Evolutionary conservation across 805 yeast genomes (phyloP), one percentile per base, ranked within the genome.

Genomic region (Monosporozyma aerobia): DNA sequence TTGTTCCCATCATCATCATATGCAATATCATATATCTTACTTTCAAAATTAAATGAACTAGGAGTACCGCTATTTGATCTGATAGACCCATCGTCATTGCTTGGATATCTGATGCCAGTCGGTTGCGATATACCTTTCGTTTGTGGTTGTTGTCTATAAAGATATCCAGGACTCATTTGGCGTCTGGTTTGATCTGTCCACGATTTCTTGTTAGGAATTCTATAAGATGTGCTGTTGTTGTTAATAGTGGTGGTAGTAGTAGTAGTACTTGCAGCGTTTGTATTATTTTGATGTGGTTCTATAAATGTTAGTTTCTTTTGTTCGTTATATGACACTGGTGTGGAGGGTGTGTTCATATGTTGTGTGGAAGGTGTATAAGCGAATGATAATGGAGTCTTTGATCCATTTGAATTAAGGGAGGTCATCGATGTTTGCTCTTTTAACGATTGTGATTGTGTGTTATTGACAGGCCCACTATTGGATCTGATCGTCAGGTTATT

Each of bases 21-120:
- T 14, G 66, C 64, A 53, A 71, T 62, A 53, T 73, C 76, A 53
- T 73, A 73, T 4, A 60, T 60, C 54, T 63, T 66, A n/a, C 74
- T 65, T 52, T 72, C 69, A 53, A 67, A 72, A 41, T 67, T 69
- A 57, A 72, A 72, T 5, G 65, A 51, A 5, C 54, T 44, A 11
- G 29, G 23, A 19, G 10, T 63, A 2, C 50, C 47, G 44, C 55
- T 53, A 41, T 47, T 51, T 19, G 49, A 32, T 47, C 53, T 51
- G 11, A 19, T 43, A 19, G 39, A 56, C 33, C 8, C 59, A 56
- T 22, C 46, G 16, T 45, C 48, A 40, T 19, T 13, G 27, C 25
- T 33, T 39, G 30, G 22, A 22, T 29, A 27, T 14, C 25, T 43
- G 43, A 46, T 33, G 13, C 48, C n/a, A 13, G 43, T 44, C 32